phyloP scores from a whole-genome alignment of 106 monocot genomes.

The Amphibolis antarctica region DNA sequence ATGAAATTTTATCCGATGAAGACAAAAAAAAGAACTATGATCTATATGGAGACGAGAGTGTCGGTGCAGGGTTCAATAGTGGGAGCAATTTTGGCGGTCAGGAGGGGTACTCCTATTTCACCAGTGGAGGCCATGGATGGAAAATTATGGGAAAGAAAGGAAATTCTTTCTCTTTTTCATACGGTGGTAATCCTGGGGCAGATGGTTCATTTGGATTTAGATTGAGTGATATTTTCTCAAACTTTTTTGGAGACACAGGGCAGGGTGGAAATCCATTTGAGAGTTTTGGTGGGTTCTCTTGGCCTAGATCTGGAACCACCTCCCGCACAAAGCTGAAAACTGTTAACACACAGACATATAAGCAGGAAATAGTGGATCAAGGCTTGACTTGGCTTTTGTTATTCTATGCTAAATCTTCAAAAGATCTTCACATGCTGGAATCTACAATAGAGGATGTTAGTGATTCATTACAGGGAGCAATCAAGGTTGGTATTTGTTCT shows the following conservation, averaged over 20 bases:
- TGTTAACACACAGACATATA: constrained; percentile 37
- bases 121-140: constrained; percentile 47
- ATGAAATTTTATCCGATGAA: constrained; percentile 95
- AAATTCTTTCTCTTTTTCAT: constrained; percentile 80
- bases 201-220: constrained; percentile 51
- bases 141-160: constrained; percentile 45
- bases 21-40: constrained; percentile 97
- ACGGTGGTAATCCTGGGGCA: constrained; percentile 37
- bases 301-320: constrained; percentile 22
- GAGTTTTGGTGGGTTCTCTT: constrained; percentile 26
- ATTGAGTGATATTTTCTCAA: constrained; percentile 66
- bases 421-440: constrained; percentile 40
- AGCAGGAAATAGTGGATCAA: constrained; percentile 52
- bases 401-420: constrained; percentile 41
- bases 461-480: constrained; percentile 51
- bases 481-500: constrained; percentile 34
- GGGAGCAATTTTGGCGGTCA: constrained; percentile 53
- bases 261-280: constrained; percentile 21
- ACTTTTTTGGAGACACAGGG: constrained; percentile 49
- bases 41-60: constrained; percentile 78
- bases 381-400: constrained; percentile 84
- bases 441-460: constrained; percentile 52
- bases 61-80: constrained; percentile 35
- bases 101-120: constrained; percentile 59
- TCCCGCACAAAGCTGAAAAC: constrained; percentile 24